Evolutionary conservation across 2,329 filamentous ascomycete species (phyloP), one percentile per base, ranked within the genome.

Genomic region (Fusarium mexicanum): DNA sequence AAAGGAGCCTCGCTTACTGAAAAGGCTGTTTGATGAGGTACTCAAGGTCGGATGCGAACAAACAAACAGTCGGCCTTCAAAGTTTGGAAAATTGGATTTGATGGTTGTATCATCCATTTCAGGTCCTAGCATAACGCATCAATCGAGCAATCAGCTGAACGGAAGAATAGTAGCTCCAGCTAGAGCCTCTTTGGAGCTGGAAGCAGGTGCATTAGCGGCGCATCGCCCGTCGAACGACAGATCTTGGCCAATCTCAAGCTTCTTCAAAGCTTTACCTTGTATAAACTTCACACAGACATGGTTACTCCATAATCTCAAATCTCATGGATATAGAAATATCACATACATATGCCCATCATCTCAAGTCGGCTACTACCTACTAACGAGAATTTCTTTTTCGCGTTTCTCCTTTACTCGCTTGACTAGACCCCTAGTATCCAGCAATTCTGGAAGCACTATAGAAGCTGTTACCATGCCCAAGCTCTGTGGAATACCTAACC

Each of bases 121-220:
- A 33, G 44, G 40, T 22, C 26, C 35, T 37, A 57, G 41, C 51
- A 58, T 43, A 64, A 43, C 54, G 37, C 47, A 44, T 63, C 50
- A 57, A 48, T 43, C 59, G 66, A 63, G 40, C 53, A 67, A 72
- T 53, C 66, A 65, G 62, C 73, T 69, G 59, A 63, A 69, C 70
- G 73, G 73, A 74, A 76, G 29, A 76, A 76, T 37, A 70, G 73
- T 67, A 74, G 73, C 73, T 76, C 73, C 73, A 70, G 67, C 65
- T 67, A 62, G 61, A 72, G 70, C 64, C 60, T 69, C 70, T 53
- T 62, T 46, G 17, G 53, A 59, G 59, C 62, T 69, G 46, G 20
- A 62, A 51, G 62, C 43, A 64, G 62, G 38, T 74, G 62, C 72
- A 75, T 71, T 71, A 73, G 69, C 66, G 59, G 69, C 67, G 57